phyloP scores from a whole-genome alignment of 805 yeast genomes.

The Wickerhamomyces hampshirensis region DNA sequence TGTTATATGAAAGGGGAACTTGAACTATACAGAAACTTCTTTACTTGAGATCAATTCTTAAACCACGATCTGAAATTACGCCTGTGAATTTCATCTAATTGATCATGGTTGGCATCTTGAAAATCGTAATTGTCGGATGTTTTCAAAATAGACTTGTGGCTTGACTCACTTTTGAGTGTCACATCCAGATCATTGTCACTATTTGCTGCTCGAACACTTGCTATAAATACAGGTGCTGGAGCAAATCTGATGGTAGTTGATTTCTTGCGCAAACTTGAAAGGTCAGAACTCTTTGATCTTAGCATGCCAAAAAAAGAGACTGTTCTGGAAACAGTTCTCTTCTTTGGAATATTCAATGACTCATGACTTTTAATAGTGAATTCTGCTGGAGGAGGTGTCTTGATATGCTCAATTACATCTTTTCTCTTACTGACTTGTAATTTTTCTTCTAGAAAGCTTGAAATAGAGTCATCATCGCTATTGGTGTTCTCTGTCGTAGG shows the following conservation, averaged over 20 bases:
- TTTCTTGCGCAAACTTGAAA: slow-evolving; percentile 1
- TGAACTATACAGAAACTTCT: too few relatives aligned
- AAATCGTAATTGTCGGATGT: too few relatives aligned
- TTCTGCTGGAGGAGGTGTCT: slow-evolving; percentile 18
- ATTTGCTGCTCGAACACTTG: too few relatives aligned
- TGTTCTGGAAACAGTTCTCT: too few relatives aligned
- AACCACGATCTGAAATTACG: too few relatives aligned
- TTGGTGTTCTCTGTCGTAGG: slow-evolving; percentile 2
- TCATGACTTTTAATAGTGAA: slow-evolving; percentile 3
- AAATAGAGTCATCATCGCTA: slow-evolving; percentile 4
- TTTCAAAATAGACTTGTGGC: too few relatives aligned
- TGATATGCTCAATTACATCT: slow-evolving; percentile 10
- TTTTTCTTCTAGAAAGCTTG: slow-evolving; percentile 3
- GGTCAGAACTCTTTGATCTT: slow-evolving; percentile 4
- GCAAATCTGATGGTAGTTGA: slow-evolving; percentile 17
- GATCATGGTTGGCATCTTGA: too few relatives aligned
- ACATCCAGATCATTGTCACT: too few relatives aligned
- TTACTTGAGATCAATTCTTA: too few relatives aligned
- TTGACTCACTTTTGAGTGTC: too few relatives aligned
- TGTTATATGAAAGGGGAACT: too few relatives aligned
- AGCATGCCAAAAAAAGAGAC: slow-evolving; percentile 2
- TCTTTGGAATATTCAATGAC: not conserved
- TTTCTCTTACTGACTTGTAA: slow-evolving; percentile 1
- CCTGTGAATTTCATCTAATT: too few relatives aligned
- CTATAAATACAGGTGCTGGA: slow-evolving; percentile 13